These are phyloP conservation scores for Trichosporon ovoides DNA, from an alignment of 1,284 basidiomycete species.

Conservation along the genomic window DNA sequence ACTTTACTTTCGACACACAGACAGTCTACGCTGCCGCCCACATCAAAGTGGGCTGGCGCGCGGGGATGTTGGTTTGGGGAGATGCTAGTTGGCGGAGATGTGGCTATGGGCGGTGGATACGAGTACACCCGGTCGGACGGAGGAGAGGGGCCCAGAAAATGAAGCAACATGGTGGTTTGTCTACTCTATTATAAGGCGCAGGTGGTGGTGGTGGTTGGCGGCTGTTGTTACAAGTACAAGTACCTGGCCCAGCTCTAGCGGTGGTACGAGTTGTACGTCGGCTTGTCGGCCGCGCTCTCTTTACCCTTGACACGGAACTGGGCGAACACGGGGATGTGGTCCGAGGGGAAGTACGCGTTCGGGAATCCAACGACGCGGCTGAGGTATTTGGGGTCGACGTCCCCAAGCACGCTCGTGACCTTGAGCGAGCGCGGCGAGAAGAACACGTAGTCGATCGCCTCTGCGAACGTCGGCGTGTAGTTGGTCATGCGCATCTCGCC, in stretches of 20 bases:
- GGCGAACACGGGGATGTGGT: slow-evolving; percentile 53
- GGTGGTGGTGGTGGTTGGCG: not conserved
- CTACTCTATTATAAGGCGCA: slow-evolving; percentile 4
- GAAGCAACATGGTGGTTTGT: slow-evolving; percentile 2
- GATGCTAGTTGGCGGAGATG: not conserved
- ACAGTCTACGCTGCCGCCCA: slow-evolving; percentile 16
- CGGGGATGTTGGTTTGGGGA: not conserved
- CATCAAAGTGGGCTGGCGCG: not conserved
- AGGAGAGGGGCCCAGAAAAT: not conserved
- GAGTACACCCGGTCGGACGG: not conserved
- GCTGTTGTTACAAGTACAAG: not conserved
- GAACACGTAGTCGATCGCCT: slow-evolving; percentile 90
- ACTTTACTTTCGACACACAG: slow-evolving; percentile 22
- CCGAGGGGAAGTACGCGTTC: slow-evolving; percentile 90
- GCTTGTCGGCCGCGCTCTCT: slow-evolving; percentile 49
- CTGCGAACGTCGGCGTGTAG: slow-evolving; percentile 77
- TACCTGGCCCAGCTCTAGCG: slow-evolving; percentile 1
- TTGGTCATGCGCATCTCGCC: slow-evolving; percentile 82
- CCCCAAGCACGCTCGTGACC: slow-evolving; percentile 82
- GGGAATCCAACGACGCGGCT: slow-evolving; percentile 94
- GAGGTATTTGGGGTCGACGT: slow-evolving; percentile 79
- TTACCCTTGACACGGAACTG: slow-evolving; percentile 47
- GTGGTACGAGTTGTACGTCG: slow-evolving; percentile 17
- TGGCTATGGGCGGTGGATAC: not conserved
- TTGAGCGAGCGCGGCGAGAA: slow-evolving; percentile 72